Conservation (phyloP, 73 alveolate genomes). For the Urostyla sp. region DNA sequence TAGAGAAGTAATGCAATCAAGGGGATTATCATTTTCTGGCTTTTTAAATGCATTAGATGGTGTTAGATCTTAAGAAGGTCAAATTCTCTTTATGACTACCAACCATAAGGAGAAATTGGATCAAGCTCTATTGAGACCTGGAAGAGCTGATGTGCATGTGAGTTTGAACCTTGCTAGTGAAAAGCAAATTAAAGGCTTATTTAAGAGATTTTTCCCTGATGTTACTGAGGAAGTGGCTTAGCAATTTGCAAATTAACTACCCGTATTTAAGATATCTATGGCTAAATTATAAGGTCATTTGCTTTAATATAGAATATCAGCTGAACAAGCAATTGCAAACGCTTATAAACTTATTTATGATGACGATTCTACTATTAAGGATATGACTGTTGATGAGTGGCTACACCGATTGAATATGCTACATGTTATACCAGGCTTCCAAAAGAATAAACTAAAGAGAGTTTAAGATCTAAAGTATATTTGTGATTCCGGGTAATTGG, state of each 20-base stretch:
- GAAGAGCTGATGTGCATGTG: slow-evolving; percentile 69
- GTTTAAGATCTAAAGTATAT: slow-evolving; percentile 35
- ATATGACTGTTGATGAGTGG: slow-evolving; percentile 51
- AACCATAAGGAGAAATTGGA: slow-evolving; percentile 74
- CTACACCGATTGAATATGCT: slow-evolving; percentile 46
- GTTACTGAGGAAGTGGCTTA: not conserved
- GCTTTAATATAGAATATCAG: slow-evolving; percentile 44
- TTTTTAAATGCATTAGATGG: slow-evolving; percentile 77
- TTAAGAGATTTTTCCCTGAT: slow-evolving; percentile 47
- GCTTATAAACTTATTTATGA: slow-evolving; percentile 20
- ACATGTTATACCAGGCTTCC: slow-evolving; percentile 25
- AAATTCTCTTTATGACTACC: slow-evolving; percentile 72
- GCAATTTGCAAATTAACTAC: slow-evolving; percentile 32
- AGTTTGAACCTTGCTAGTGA: slow-evolving; percentile 42
- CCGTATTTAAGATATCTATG: slow-evolving; percentile 32
- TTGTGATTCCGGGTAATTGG: slow-evolving; percentile 15
- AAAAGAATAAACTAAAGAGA: slow-evolving; percentile 36
- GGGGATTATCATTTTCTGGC: slow-evolving; percentile 66
- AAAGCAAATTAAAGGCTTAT: slow-evolving; percentile 37
- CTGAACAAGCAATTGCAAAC: slow-evolving; percentile 13
- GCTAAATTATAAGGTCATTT: slow-evolving; percentile 51
- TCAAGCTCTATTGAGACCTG: slow-evolving; percentile 75
- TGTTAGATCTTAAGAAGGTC: slow-evolving; percentile 64
- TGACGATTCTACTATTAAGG: slow-evolving; percentile 6
- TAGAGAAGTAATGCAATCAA: not conserved